phyloP scores from a whole-genome alignment of 495 filamentous ascomycete species.

The Penicillium psychrofluorescens region DNA sequence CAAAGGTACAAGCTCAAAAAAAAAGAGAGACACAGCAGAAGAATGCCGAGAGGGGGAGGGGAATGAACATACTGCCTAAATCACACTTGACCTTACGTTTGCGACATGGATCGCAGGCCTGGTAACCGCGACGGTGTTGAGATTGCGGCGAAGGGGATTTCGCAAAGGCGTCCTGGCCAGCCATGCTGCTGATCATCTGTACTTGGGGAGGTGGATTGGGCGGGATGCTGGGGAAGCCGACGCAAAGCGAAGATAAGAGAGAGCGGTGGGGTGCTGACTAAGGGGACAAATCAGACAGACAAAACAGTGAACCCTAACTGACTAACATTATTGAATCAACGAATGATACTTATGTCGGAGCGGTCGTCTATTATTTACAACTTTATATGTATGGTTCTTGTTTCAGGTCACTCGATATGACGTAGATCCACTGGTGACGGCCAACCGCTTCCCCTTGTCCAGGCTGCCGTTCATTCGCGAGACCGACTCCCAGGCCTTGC shows the following conservation, averaged over 20 bases:
- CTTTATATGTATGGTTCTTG: background rate
- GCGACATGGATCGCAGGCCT: conserved; percentile 86
- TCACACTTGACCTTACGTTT: conserved; percentile 91
- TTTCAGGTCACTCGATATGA: conserved; percentile 18
- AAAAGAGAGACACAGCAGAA: conserved; percentile 6
- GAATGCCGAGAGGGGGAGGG: background rate
- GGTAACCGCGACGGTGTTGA: conserved; percentile 70
- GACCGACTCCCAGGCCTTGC: conserved; percentile 19
- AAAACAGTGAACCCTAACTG: background rate
- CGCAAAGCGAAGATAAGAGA: conserved; percentile 42
- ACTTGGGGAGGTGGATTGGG: conserved; percentile 13
- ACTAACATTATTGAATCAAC: too few relatives aligned
- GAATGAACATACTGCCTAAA: conserved; percentile 54
- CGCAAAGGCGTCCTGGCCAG: conserved; percentile 1
- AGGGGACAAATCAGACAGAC: background rate
- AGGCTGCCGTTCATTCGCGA: conserved; percentile 23
- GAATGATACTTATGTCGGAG: too few relatives aligned
- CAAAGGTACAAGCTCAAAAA: background rate
- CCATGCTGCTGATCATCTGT: conserved; percentile 4
- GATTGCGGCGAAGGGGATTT: conserved; percentile 27
- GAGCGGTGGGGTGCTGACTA: conserved; percentile 25
- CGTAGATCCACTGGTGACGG: conserved; percentile 2
- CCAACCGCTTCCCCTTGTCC: conserved; percentile 16
- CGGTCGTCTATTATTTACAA: background rate
- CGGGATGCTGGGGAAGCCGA: conserved; percentile 29